Evolutionary conservation across 305 asterid genomes (phyloP), one percentile per base, ranked within the genome.

Genomic region (Solanum hybrid): DNA sequence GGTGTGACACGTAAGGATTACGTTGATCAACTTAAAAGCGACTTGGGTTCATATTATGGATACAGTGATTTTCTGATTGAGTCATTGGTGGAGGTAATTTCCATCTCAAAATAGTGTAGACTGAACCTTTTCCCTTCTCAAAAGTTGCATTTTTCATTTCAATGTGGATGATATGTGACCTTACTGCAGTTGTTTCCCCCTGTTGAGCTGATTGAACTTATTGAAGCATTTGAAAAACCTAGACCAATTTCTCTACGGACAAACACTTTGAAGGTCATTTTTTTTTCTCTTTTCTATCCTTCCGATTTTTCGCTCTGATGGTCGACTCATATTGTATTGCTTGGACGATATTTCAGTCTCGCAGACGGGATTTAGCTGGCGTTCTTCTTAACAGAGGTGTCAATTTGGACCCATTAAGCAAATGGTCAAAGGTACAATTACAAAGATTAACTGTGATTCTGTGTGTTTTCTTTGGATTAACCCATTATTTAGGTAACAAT

Each of bases 331-430:
- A 19, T 32, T 76, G 76, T 56, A 66, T 87, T 40, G n/a, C 24
- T 87, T 69, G 86, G 66, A 4, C 66, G 88, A 87, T 82, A 87
- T 85, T 89, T 80, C 91, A 97, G 99, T 93, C 98, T 90, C 98
- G 99, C 40, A 94, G 98, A 88, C 94, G 99, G 94, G 99, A 96
- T 92, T 95, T 97, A 95, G 99, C 99, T 77, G 99, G 98, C 88
- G 94, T 96, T 89, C 96, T 97, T 36, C 90, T 96, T 87, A 97
- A 96, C 93, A 93, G 99, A 93, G 99, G 99, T 87, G 99, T 97
- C 92, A 97, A 97, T 92, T 96, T 97, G 32, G 98, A 97, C 89
- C 99, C 99, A 24, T 92, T 97, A 85, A 93, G 99, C 98, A 97
- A 97, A 90, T 96, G 99, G 99, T 97, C 99, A 22, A 97, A 96